phyloP scores from a whole-genome alignment of 2,329 filamentous ascomycete genomes.

The Sporothrix protearum region DNA sequence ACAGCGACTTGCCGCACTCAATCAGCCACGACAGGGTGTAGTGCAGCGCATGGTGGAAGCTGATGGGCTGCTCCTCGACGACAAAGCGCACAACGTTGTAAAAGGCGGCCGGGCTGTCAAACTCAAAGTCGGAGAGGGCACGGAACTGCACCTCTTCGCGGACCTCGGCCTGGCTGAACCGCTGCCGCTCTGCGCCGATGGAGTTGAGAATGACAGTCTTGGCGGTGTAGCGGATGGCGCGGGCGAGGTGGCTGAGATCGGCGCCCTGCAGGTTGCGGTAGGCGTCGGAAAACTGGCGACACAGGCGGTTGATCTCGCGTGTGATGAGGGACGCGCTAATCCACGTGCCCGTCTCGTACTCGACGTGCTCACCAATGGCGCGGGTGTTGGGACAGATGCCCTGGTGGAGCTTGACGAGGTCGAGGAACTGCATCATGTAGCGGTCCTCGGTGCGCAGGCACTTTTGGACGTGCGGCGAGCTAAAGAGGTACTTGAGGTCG shows the following conservation, averaged over 20 bases:
- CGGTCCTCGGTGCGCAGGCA: slow-evolving; percentile 76
- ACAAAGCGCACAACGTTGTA: slow-evolving; percentile 79
- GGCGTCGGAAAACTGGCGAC: slow-evolving; percentile 80
- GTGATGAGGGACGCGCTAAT: slow-evolving; percentile 94
- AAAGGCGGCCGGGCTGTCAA: slow-evolving; percentile 55
- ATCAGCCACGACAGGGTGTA: slow-evolving; percentile 96
- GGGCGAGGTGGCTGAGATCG: slow-evolving; percentile 62
- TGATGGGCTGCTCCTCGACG: slow-evolving; percentile 86
- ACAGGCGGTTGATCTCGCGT: slow-evolving; percentile 88
- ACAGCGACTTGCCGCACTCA: slow-evolving; percentile 77
- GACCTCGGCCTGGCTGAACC: slow-evolving; percentile 84
- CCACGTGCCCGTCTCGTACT: slow-evolving; percentile 98
- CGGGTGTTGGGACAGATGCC: slow-evolving; percentile 93
- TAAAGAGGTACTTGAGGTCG: slow-evolving; percentile 86
- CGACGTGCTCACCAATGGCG: slow-evolving; percentile 90
- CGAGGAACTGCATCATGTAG: slow-evolving; percentile 91
- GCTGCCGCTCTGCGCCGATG: slow-evolving; percentile 77
- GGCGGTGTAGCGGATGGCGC: slow-evolving; percentile 69
- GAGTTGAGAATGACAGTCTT: slow-evolving; percentile 86
- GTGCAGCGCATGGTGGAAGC: slow-evolving; percentile 95
- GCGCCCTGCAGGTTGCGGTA: slow-evolving; percentile 69
- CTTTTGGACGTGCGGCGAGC: slow-evolving; percentile 82
- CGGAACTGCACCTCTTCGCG: slow-evolving; percentile 85
- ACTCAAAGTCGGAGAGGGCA: slow-evolving; percentile 71
- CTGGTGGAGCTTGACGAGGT: slow-evolving; percentile 92